Percentiles rank a stretch among this genome's conserved stretches.
Conservation (phyloP, 805 yeast genomes). For the Saccharomycopsis sp. region DNA sequence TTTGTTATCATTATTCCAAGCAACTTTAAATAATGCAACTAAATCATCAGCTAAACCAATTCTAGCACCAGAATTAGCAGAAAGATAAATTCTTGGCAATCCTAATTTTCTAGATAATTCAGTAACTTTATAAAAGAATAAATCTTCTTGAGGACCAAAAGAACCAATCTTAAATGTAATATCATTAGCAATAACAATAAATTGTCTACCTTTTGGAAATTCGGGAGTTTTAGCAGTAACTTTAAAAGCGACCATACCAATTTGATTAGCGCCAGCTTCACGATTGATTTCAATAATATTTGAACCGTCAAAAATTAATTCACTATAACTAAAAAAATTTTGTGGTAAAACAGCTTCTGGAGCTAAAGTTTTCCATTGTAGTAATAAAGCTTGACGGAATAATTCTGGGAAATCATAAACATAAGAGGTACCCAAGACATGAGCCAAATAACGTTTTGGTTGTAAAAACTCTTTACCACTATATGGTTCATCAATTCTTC, state of each 20-base stretch:
- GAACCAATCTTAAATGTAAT: constrained; percentile 98
- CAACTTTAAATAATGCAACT: constrained; percentile 78
- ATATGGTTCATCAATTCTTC: constrained; percentile 92
- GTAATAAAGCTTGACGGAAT: constrained; percentile 82
- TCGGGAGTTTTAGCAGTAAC: constrained; percentile 90
- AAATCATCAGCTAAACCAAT: constrained; percentile 97
- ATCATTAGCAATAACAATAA: constrained; percentile 90
- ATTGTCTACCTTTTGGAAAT: constrained; percentile 92
- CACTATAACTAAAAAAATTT: constrained; percentile 68
- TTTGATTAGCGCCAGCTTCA: constrained; percentile 91
- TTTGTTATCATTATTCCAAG: constrained; percentile 73
- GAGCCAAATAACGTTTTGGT: constrained; percentile 98
- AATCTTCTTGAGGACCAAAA: constrained; percentile 94
- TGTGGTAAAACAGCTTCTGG: constrained; percentile 53
- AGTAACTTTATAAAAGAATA: constrained; percentile 84
- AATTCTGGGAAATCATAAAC: constrained; percentile 98
- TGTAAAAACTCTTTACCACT: constrained; percentile 97
- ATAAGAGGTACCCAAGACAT: constrained; percentile 94
- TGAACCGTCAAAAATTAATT: constrained; percentile 76
- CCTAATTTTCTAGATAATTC: constrained; percentile 85
- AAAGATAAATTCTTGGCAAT: constrained; percentile 87
- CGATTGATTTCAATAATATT: constrained; percentile 79
- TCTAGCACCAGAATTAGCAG: constrained; percentile 99
- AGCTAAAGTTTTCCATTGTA: constrained; percentile 71
- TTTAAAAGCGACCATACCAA: constrained; percentile 98